These are phyloP conservation scores for Dactylorhiza incarnata DNA, from an alignment of 106 monocot species.

Conservation along the genomic window DNA sequence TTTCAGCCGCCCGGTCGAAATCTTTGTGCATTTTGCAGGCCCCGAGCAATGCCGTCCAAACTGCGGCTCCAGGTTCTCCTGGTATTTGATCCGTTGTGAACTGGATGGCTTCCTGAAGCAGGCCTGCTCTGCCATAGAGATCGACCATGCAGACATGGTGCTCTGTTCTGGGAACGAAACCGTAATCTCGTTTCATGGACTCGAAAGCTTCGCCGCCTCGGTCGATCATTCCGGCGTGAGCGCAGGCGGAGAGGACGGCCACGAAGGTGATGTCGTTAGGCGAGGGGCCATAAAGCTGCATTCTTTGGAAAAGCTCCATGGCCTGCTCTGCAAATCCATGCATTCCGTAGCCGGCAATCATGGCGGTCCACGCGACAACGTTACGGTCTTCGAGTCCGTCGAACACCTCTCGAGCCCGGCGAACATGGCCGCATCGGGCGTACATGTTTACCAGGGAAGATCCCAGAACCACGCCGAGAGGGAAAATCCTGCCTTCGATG, in stretches of 20 bases:
- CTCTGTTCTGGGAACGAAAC: slow-evolving; percentile 33
- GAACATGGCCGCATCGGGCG: slow-evolving; percentile 38
- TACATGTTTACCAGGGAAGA: slow-evolving; percentile 46
- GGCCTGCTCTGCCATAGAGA: slow-evolving; percentile 48
- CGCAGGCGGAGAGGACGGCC: slow-evolving; percentile 48
- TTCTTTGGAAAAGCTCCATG: slow-evolving; percentile 30
- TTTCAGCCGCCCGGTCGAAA: slow-evolving; percentile 35
- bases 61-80: slow-evolving; percentile 32
- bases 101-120: slow-evolving; percentile 28
- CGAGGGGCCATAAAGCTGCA: slow-evolving; percentile 18
- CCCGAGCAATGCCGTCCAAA: slow-evolving; percentile 55
- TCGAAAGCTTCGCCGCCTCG: slow-evolving; percentile 30
- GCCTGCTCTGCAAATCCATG: slow-evolving; percentile 41
- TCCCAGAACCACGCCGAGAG: slow-evolving; percentile 25
- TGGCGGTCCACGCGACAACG: slow-evolving; percentile 49
- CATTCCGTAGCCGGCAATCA: slow-evolving; percentile 55
- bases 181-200: slow-evolving; percentile 36
- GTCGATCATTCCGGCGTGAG: slow-evolving; percentile 42
- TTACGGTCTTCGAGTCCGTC: slow-evolving; percentile 31
- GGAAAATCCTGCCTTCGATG: slow-evolving; percentile 15
- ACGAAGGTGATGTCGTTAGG: slow-evolving; percentile 54
- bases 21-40: slow-evolving; percentile 56
- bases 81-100: slow-evolving; percentile 25
- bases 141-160: slow-evolving; percentile 64
- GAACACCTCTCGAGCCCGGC: slow-evolving; percentile 35